Percentiles rank a stretch among this genome's conserved stretches.
Evolutionary conservation across 164 flowering plant species (phyloP).

Genomic region (Aristolochia californica): DNA sequence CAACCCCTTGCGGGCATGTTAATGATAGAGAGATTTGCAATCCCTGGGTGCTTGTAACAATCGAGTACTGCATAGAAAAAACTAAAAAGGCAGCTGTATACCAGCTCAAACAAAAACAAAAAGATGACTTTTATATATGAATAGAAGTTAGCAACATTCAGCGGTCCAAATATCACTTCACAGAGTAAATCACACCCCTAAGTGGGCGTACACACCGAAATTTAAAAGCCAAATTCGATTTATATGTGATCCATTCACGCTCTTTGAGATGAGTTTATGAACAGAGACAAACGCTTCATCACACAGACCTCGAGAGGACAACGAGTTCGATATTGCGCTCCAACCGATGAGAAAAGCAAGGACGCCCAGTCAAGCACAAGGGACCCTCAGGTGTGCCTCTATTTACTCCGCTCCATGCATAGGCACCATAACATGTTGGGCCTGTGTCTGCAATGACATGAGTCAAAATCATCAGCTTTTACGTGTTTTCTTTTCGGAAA

Average conservation of each 20-base stretch:
- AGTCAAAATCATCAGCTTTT: background rate
- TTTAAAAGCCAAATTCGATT: no score
- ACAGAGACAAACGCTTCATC: background rate
- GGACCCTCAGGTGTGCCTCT: background rate
- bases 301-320: background rate
- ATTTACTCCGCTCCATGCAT: constrained; percentile 2
- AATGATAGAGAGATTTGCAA: no score
- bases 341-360: background rate
- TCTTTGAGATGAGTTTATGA: background rate
- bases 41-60: no score
- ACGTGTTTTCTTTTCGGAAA: background rate
- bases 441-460: background rate
- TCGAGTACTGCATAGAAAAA: no score
- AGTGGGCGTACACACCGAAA: no score
- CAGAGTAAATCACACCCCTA: no score
- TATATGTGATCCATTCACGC: background rate
- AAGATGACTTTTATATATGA: no score
- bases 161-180: no score
- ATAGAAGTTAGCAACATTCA: no score
- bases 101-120: no score
- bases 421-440: background rate
- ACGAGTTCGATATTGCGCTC: background rate
- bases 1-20: no score
- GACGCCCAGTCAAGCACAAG: background rate
- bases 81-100: no score